Conservation (phyloP, 495 filamentous ascomycete genomes). For the Aspergillus leporis region DNA sequence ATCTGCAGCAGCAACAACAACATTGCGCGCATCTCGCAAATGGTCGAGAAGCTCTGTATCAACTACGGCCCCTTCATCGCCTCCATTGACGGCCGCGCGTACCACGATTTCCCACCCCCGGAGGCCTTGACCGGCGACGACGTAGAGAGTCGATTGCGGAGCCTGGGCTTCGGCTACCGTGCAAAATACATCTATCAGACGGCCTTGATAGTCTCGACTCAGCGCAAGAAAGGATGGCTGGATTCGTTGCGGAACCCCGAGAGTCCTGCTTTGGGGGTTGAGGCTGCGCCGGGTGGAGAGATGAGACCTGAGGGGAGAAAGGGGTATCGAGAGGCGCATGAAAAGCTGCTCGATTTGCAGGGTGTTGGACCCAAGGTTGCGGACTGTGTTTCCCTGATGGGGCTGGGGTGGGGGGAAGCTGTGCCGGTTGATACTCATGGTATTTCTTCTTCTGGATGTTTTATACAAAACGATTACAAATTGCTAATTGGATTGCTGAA, state of each 20-base stretch:
- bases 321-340: constrained; percentile 81
- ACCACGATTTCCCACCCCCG: constrained; percentile 85
- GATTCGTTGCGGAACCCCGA: constrained; percentile 74
- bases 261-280: constrained; percentile 58
- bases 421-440: constrained; percentile 96
- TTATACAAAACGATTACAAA: background rate
- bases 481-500: constrained; percentile 14
- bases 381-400: constrained; percentile 96
- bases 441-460: no score
- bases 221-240: constrained; percentile 74
- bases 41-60: constrained; percentile 90
- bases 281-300: constrained; percentile 44
- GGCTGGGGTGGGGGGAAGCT: constrained; percentile 92
- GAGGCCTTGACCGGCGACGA: constrained; percentile 63
- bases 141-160: constrained; percentile 76
- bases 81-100: constrained; percentile 64
- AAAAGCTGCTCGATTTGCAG: constrained; percentile 70
- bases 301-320: constrained; percentile 58
- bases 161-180: constrained; percentile 91
- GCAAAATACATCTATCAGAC: constrained; percentile 90
- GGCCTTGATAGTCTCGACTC: constrained; percentile 68
- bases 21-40: constrained; percentile 89
- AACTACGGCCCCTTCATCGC: constrained; percentile 81
- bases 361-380: constrained; percentile 97
- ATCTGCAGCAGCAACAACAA: constrained; percentile 99